These are phyloP conservation scores for Trichosporon sp. DNA, from an alignment of 1,284 basidiomycete species.

Conservation along the genomic window DNA sequence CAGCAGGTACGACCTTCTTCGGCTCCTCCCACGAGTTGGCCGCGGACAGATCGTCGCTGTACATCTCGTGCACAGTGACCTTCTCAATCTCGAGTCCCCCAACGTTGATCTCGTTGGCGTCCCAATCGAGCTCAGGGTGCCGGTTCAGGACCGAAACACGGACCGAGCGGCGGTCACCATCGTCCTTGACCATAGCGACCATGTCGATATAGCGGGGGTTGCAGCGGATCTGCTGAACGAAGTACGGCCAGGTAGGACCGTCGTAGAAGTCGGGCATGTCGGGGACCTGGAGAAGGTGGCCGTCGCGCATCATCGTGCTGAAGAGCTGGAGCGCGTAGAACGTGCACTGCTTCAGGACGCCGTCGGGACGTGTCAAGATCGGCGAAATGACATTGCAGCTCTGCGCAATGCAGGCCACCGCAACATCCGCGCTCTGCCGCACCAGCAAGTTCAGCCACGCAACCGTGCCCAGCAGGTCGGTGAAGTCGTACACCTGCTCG, in stretches of 20 bases:
- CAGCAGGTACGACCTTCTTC: slow-evolving; percentile 25
- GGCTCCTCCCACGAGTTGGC: slow-evolving; percentile 11
- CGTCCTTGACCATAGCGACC: slow-evolving; percentile 23
- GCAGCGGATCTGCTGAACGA: slow-evolving; percentile 25
- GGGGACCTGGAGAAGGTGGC: slow-evolving; percentile 22
- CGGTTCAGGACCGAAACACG: slow-evolving; percentile 31
- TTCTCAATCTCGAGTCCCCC: slow-evolving; percentile 24
- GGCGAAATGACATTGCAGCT: slow-evolving; percentile 45
- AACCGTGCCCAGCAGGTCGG: slow-evolving; percentile 58
- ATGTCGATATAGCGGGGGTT: slow-evolving; percentile 30
- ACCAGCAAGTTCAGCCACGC: slow-evolving; percentile 63
- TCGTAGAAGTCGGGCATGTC: slow-evolving; percentile 16
- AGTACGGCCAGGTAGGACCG: slow-evolving; percentile 30
- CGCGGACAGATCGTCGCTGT: slow-evolving; percentile 25
- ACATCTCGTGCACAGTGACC: slow-evolving; percentile 6
- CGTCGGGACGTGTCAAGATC: slow-evolving; percentile 24
- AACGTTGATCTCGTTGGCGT: slow-evolving; percentile 22
- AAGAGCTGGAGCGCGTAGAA: slow-evolving; percentile 28
- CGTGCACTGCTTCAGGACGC: slow-evolving; percentile 28
- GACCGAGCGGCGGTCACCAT: slow-evolving; percentile 10
- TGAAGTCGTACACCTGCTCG: slow-evolving; percentile 58
- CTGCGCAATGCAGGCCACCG: slow-evolving; percentile 61
- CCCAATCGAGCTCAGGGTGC: slow-evolving; percentile 28
- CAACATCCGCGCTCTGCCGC: slow-evolving; percentile 57
- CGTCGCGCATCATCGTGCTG: slow-evolving; percentile 28